Conservation (phyloP, 2,329 filamentous ascomycete genomes). For the Cordyceps cicadae region DNA sequence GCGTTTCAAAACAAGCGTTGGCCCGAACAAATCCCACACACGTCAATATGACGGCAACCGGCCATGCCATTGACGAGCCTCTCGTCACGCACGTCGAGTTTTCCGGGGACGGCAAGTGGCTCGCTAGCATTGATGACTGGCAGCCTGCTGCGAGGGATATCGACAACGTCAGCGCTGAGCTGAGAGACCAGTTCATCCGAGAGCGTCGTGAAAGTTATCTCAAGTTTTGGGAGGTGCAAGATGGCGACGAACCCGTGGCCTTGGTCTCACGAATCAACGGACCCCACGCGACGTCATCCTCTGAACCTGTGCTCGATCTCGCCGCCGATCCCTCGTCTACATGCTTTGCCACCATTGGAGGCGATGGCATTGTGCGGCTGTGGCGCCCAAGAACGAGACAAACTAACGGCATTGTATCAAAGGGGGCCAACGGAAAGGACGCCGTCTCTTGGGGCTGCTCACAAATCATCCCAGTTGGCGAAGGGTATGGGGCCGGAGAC, state of each 20-base stretch:
- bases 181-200: slow-evolving; percentile 36
- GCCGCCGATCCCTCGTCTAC: slow-evolving; percentile 58
- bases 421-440: slow-evolving; percentile 47
- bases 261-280: slow-evolving; percentile 76
- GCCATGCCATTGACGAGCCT: slow-evolving; percentile 66
- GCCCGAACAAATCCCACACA: slow-evolving; percentile 82
- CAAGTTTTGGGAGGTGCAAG: slow-evolving; percentile 78
- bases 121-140: slow-evolving; percentile 91
- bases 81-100: slow-evolving; percentile 67
- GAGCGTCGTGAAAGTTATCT: slow-evolving; percentile 66
- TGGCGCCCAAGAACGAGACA: slow-evolving; percentile 71
- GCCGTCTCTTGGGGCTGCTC: slow-evolving; percentile 69
- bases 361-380: slow-evolving; percentile 67
- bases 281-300: slow-evolving; percentile 58
- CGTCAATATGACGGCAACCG: slow-evolving; percentile 64
- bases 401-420: slow-evolving; percentile 58
- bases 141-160: slow-evolving; percentile 63
- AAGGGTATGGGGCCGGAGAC: slow-evolving; percentile 37
- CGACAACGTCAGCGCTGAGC: slow-evolving; percentile 32
- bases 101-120: slow-evolving; percentile 75
- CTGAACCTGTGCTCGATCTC: slow-evolving; percentile 61
- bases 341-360: slow-evolving; percentile 78
- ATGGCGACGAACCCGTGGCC: slow-evolving; percentile 52
- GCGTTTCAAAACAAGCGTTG: slow-evolving; percentile 78
- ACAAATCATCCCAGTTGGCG: slow-evolving; percentile 46